Base-by-base conservation (phyloP, 768 basidiomycete species). In the Lenzites betulinus region DNA sequence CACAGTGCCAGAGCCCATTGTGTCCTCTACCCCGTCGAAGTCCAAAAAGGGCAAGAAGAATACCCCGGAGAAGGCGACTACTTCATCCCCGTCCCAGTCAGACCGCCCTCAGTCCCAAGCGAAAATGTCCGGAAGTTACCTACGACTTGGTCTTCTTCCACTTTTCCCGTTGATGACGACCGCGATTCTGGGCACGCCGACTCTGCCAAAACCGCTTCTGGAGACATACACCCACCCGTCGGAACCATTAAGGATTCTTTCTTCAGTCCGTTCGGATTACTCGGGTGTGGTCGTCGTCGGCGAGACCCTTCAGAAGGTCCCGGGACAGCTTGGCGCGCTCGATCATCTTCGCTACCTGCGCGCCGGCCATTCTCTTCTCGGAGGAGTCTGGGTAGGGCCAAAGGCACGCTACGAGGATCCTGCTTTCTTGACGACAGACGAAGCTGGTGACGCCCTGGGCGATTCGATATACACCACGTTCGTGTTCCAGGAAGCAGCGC, bases 381-480 rank as follows among this genome's bases (percentile, higher is more conserved):
- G 85, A 4, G 84, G 96, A 4, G 85, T 91, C 48, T 98, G 96
- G 96, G 83, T 86, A 26, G 83, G 83, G 23, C 72, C 55, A 4
- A 59, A 52, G 48, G 57, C 51, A 7, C 44, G 47, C 13, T 54
- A 51, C 1, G 69, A 73, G 39, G 78, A 64, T 15, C 51, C 62
- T 33, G 59, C 35, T 16, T 71, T 74, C 16, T 75, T 81, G 16
- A 54, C 78, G 12, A 74, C 73, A 36, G 86, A 93, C 68, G 78
- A 79, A 20, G 77, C 77, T 47, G 83, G 84, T 8, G 78, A 74
- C 1, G 76, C 76, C 3, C 73, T 90, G 1, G 89, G 90, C 12
- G 89, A 92, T 66, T 90, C 91, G 1, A 87, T 95, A 48, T 96
- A 96, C 70, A 81, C 78, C 22, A 81, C 93, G 0, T 98, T 98